phyloP scores from a whole-genome alignment of 2,329 filamentous ascomycete species.

The Stagonosporopsis cucurbitacearum region DNA sequence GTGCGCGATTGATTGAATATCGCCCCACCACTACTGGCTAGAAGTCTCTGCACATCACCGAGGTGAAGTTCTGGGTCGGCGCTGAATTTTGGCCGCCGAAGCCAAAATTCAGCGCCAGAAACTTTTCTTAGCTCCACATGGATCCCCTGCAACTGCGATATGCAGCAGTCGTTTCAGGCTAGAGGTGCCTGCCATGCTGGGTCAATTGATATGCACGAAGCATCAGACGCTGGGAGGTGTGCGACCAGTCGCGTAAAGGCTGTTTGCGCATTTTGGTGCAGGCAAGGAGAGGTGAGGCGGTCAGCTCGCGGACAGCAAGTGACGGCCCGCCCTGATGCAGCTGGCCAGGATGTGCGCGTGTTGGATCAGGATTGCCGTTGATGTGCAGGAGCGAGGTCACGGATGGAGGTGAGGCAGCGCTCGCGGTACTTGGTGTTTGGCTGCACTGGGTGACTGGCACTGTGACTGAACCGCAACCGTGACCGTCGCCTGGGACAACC shows the following conservation, averaged over 20 bases:
- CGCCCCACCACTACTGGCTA: slow-evolving; percentile 3
- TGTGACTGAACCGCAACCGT: neutral
- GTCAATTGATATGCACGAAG: slow-evolving; percentile 41
- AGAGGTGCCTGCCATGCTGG: slow-evolving; percentile 32
- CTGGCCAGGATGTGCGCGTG: slow-evolving; percentile 18
- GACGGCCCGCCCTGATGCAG: slow-evolving; percentile 26
- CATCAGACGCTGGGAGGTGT: slow-evolving; percentile 39
- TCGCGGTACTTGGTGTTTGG: slow-evolving; percentile 8
- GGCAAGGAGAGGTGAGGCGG: slow-evolving; percentile 34
- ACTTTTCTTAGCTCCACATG: slow-evolving; percentile 21
- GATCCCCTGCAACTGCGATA: slow-evolving; percentile 40
- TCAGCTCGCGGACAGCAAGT: slow-evolving; percentile 35
- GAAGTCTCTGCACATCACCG: slow-evolving; percentile 11
- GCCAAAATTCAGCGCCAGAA: slow-evolving; percentile 5
- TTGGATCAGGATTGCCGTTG: slow-evolving; percentile 17
- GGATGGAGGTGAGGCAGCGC: slow-evolving; percentile 14
- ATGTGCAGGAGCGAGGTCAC: slow-evolving; percentile 25
- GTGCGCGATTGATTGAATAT: slow-evolving; percentile 16
- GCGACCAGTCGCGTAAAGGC: slow-evolving; percentile 21
- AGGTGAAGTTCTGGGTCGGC: slow-evolving; percentile 11
- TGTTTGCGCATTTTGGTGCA: slow-evolving; percentile 27
- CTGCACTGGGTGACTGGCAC: neutral
- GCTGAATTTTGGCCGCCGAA: neutral
- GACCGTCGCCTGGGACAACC: slow-evolving; percentile 15
- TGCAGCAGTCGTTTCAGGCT: slow-evolving; percentile 28